A percentile compares a stretch with the other conserved stretches of the same genome.
These are phyloP conservation scores for Aotearoamyces nothofagi DNA, from an alignment of 2,329 filamentous ascomycete genomes.

Conservation along the genomic window DNA sequence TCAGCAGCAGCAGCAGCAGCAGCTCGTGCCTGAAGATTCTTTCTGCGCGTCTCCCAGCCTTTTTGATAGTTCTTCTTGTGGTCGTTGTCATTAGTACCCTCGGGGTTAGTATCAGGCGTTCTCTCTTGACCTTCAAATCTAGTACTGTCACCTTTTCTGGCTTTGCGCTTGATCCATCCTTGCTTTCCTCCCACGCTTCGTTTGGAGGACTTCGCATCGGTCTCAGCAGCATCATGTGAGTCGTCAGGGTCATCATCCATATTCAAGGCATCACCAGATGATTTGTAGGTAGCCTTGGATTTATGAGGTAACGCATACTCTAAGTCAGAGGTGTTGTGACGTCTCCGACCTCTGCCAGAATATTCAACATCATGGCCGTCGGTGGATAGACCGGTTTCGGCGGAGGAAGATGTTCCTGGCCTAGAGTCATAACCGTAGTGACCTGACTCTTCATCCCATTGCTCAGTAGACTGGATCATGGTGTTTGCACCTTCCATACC, in stretches of 20 bases:
- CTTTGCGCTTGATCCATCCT: constrained; percentile 3
- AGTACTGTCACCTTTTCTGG: neutral
- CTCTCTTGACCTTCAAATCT: too few relatives aligned
- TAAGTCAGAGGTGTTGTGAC: constrained; percentile 1
- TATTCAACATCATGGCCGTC: neutral
- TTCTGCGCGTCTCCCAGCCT: neutral
- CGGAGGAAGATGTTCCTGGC: neutral
- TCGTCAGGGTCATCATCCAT: too few relatives aligned
- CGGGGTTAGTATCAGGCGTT: too few relatives aligned
- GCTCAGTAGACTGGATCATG: neutral
- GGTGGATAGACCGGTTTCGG: neutral
- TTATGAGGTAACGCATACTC: neutral
- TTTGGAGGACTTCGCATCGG: constrained; percentile 2
- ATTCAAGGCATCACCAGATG: too few relatives aligned
- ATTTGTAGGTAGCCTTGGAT: too few relatives aligned
- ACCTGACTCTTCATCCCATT: neutral
- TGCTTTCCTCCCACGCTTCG: constrained; percentile 2
- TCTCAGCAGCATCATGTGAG: too few relatives aligned
- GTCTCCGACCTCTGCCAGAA: neutral
- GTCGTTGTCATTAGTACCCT: neutral
- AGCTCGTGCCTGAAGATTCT: neutral
- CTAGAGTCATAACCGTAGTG: neutral
- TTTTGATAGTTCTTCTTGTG: neutral
- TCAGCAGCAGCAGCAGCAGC: neutral
- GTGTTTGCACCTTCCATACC: neutral